Percentiles rank a stretch among this genome's conserved stretches.
Evolutionary conservation across 805 yeast genomes (phyloP).

Genomic region (Metschnikowia chrysomelidarum): DNA sequence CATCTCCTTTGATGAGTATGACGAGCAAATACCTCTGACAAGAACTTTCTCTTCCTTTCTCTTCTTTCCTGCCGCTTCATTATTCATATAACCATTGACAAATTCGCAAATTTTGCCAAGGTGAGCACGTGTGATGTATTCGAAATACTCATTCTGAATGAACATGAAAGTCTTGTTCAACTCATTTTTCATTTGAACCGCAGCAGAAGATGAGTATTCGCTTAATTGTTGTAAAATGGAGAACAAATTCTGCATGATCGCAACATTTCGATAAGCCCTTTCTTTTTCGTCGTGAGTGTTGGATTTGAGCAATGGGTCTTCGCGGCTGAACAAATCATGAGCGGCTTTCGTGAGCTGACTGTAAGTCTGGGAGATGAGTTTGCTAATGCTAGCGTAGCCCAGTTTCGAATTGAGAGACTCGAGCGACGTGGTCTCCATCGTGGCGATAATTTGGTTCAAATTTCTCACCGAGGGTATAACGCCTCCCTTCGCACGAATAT

Average conservation of each 20-base stretch:
- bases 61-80: slow-evolving; percentile 51
- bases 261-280: slow-evolving; percentile 39
- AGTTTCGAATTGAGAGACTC: slow-evolving; percentile 8
- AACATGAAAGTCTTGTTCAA: slow-evolving; percentile 29
- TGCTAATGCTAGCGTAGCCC: slow-evolving; percentile 20
- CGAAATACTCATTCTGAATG: slow-evolving; percentile 33
- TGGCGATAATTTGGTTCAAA: slow-evolving; percentile 30
- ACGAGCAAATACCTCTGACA: slow-evolving; percentile 53
- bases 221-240: slow-evolving; percentile 34
- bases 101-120: slow-evolving; percentile 69
- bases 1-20: slow-evolving; percentile 60
- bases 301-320: slow-evolving; percentile 44
- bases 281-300: slow-evolving; percentile 45
- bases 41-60: slow-evolving; percentile 63
- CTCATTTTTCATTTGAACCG: slow-evolving; percentile 23
- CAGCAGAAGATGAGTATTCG: slow-evolving; percentile 24
- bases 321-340: slow-evolving; percentile 34
- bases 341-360: slow-evolving; percentile 32
- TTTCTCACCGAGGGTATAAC: slow-evolving; percentile 34
- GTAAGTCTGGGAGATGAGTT: slow-evolving; percentile 31
- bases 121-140: slow-evolving; percentile 38
- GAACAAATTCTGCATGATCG: slow-evolving; percentile 39
- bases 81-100: slow-evolving; percentile 59
- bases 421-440: slow-evolving; percentile 35
- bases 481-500: slow-evolving; percentile 37